Percentiles rank a stretch among this genome's conserved stretches.
Evolutionary conservation across 495 filamentous ascomycete species (phyloP).

Genomic region (Polyplosphaeria fusca): DNA sequence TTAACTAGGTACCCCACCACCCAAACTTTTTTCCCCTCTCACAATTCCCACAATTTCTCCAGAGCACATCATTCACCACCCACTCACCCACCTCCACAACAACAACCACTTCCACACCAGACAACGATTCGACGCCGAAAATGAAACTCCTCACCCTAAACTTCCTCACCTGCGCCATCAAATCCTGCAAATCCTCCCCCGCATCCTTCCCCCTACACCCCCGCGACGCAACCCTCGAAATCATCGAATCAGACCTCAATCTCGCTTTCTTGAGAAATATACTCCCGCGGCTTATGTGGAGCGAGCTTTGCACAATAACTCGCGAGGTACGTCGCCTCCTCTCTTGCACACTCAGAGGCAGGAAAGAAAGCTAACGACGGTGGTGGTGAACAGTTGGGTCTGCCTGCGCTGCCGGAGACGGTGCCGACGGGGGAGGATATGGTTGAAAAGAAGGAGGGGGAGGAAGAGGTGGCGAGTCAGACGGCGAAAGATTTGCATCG

Average conservation of each 20-base stretch:
- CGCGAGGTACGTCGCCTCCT: conserved; percentile 78
- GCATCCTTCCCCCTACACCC: conserved; percentile 87
- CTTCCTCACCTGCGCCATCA: conserved; percentile 94
- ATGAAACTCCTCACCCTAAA: conserved; percentile 98
- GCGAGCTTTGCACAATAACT: conserved; percentile 65
- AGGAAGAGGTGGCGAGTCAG: conserved; percentile 53
- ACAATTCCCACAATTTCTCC: not conserved
- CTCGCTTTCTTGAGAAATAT: conserved; percentile 75
- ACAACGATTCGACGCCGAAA: not conserved
- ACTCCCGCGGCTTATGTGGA: conserved; percentile 85
- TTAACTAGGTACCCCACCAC: conserved; percentile 7
- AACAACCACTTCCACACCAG: not conserved
- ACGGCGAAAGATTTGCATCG: conserved; percentile 72
- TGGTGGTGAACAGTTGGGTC: conserved; percentile 58
- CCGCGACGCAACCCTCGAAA: conserved; percentile 81
- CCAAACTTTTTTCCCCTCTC: conserved; percentile 9
- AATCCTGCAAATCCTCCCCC: conserved; percentile 76
- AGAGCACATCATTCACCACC: not conserved
- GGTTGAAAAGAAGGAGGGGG: conserved; percentile 37
- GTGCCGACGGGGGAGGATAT: conserved; percentile 47
- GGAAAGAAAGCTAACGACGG: not conserved
- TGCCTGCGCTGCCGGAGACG: conserved; percentile 66
- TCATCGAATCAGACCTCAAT: conserved; percentile 75
- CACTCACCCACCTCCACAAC: not conserved
- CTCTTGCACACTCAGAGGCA: too few species aligned